phyloP scores from a whole-genome alignment of 2,329 filamentous ascomycete genomes.

The Amphichorda felina region DNA sequence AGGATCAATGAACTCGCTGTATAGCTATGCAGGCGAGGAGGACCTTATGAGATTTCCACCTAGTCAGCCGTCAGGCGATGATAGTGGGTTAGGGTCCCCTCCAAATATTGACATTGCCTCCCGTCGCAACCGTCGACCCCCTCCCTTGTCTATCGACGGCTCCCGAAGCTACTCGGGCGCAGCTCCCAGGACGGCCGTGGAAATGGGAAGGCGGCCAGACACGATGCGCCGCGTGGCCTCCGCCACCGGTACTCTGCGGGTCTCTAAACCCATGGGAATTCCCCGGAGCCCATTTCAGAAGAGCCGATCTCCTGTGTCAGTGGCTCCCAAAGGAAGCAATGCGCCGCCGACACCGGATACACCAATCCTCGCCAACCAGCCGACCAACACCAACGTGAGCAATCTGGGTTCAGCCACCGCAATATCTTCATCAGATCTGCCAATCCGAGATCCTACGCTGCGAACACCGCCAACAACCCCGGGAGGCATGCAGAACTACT shows the following conservation, averaged over 20 bases:
- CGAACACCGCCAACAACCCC: constrained; percentile 43
- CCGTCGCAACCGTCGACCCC: constrained; percentile 31
- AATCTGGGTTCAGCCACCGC: constrained; percentile 18
- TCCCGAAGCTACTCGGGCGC: constrained; percentile 28
- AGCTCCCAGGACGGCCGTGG: constrained; percentile 33
- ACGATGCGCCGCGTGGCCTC: constrained; percentile 44
- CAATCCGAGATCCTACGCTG: constrained; percentile 29
- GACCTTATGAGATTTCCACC: not conserved
- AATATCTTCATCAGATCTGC: constrained; percentile 13
- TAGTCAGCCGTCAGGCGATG: not conserved
- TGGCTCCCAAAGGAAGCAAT: constrained; percentile 23
- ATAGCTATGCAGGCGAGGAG: not conserved
- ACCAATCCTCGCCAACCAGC: constrained; percentile 26
- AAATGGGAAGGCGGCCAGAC: constrained; percentile 30
- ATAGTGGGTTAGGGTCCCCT: constrained; percentile 19
- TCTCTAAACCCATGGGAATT: constrained; percentile 17
- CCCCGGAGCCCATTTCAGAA: constrained; percentile 26
- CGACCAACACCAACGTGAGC: constrained; percentile 11
- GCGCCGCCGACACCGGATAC: constrained; percentile 39
- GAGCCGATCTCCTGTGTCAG: constrained; percentile 27
- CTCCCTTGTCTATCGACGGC: constrained; percentile 30
- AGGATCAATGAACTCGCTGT: not conserved
- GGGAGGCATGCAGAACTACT: constrained; percentile 29
- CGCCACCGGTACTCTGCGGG: constrained; percentile 26
- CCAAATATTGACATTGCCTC: constrained; percentile 41